Evolutionary conservation across 2,329 filamentous ascomycete species (phyloP).

Genomic region (Aspergillus jensenii): DNA sequence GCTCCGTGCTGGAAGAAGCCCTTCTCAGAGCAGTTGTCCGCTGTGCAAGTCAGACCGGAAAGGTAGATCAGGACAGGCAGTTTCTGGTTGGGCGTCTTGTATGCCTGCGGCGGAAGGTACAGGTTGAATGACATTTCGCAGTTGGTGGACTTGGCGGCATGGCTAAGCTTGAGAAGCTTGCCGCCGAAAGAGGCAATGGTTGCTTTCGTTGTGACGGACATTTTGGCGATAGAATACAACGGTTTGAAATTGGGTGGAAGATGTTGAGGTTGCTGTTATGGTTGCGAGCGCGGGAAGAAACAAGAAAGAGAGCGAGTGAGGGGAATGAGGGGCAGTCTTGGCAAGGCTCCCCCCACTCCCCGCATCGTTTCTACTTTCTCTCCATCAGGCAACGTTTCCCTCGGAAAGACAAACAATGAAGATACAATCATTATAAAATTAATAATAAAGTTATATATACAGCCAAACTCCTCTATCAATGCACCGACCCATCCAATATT

Average conservation of each 20-base stretch:
- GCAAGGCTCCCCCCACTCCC: conserved; percentile 1
- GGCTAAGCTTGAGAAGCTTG: conserved; percentile 89
- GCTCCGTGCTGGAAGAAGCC: conserved; percentile 91
- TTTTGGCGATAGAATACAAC: conserved; percentile 36
- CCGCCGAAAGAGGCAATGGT: conserved; percentile 91
- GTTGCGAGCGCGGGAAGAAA: not conserved
- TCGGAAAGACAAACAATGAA: not conserved
- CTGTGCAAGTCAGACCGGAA: conserved; percentile 90
- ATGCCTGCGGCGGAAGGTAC: conserved; percentile 76
- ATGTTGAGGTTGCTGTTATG: not conserved
- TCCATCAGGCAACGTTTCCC: conserved; percentile 14
- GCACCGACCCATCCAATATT: not conserved
- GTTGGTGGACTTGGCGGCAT: conserved; percentile 73
- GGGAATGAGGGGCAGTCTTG: conserved; percentile 14
- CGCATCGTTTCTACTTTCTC: conserved; percentile 8
- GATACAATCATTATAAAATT: not conserved
- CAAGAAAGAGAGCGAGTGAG: not conserved
- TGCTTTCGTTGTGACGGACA: conserved; percentile 86
- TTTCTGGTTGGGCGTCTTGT: conserved; percentile 53
- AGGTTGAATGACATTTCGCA: conserved; percentile 93
- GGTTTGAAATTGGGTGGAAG: not conserved
- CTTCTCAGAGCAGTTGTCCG: conserved; percentile 73
- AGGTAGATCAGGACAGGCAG: conserved; percentile 90
- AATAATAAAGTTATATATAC: not conserved
- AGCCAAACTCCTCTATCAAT: conserved; percentile 3